Conservation (phyloP, 306 rosid species). For the Rosa chinensis region DNA sequence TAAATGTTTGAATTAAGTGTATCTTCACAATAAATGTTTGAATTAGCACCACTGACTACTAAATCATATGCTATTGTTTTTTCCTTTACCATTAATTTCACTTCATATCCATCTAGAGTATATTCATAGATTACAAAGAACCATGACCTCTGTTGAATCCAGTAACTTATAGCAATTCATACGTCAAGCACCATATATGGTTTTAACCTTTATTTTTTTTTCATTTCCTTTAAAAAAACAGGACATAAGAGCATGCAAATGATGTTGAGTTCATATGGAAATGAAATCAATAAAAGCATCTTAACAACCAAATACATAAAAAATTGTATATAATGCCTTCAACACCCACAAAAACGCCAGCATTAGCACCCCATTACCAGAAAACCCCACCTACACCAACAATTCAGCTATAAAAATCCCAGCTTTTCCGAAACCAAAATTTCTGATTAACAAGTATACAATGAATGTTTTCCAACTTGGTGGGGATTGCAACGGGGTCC, state of each 20-base stretch:
- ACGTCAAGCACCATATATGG: background rate
- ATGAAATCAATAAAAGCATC: background rate
- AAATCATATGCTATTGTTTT: background rate
- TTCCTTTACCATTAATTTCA: background rate
- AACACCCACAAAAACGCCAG: slow-evolving; percentile 68
- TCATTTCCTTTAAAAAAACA: background rate
- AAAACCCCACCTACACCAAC: slow-evolving; percentile 53
- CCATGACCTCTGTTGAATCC: background rate
- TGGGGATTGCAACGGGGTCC: slow-evolving; percentile 59
- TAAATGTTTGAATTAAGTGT: background rate
- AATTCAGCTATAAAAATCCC: background rate
- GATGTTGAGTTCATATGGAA: slow-evolving; percentile 5
- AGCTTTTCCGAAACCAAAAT: too few relatives aligned
- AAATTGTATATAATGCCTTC: slow-evolving; percentile 52
- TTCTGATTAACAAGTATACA: too few relatives aligned
- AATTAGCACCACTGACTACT: background rate
- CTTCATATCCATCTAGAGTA: background rate
- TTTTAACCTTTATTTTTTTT: too few relatives aligned
- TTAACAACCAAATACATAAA: background rate
- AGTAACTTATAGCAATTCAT: background rate
- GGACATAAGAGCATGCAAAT: background rate
- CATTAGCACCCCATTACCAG: slow-evolving; percentile 65
- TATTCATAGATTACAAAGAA: background rate
- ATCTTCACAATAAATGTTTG: background rate
- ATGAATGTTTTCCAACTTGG: slow-evolving; percentile 46